A percentile compares a stretch with the other conserved stretches of the same genome.
These are phyloP conservation scores for Blakeslea trispora DNA, from an alignment of 371 early-diverging fungal genomes.

Conservation along the genomic window DNA sequence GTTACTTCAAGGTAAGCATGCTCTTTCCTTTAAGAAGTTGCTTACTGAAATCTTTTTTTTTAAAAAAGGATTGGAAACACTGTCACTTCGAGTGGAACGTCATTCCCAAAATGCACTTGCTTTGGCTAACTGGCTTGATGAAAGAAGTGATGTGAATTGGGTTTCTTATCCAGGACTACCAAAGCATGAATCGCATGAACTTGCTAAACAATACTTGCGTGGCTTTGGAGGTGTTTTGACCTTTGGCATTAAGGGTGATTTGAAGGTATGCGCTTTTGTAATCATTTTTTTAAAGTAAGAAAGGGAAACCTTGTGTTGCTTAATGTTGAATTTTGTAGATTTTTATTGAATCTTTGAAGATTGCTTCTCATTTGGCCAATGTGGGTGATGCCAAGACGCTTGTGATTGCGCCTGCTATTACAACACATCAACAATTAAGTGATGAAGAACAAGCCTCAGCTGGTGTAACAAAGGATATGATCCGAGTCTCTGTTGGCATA, in stretches of 20 bases:
- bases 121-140: slow-evolving; percentile 78
- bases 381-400: slow-evolving; percentile 90
- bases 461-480: slow-evolving; percentile 82
- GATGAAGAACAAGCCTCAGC: slow-evolving; percentile 75
- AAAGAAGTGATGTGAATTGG: slow-evolving; percentile 72
- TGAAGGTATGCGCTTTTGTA: too few species aligned
- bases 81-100: slow-evolving; percentile 88
- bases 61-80: slow-evolving; percentile 69
- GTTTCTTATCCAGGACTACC: slow-evolving; percentile 82
- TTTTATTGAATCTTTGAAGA: slow-evolving; percentile 74
- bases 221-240: slow-evolving; percentile 87
- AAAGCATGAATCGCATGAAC: slow-evolving; percentile 67
- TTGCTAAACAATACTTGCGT: slow-evolving; percentile 77
- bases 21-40: too few species aligned
- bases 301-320: too few species aligned
- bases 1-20: slow-evolving; percentile 70
- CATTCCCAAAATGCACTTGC: slow-evolving; percentile 77
- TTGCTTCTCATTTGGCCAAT: slow-evolving; percentile 86
- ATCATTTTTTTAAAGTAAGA: too few species aligned
- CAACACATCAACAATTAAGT: slow-evolving; percentile 86
- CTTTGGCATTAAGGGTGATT: slow-evolving; percentile 77
- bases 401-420: slow-evolving; percentile 81
- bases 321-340: too few species aligned
- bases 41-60: too few species aligned
- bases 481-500: slow-evolving; percentile 85